A percentile compares a stretch with the other conserved stretches of the same genome.
Conservation (phyloP, 257 asterid species). For the Buddleja alternifolia region DNA sequence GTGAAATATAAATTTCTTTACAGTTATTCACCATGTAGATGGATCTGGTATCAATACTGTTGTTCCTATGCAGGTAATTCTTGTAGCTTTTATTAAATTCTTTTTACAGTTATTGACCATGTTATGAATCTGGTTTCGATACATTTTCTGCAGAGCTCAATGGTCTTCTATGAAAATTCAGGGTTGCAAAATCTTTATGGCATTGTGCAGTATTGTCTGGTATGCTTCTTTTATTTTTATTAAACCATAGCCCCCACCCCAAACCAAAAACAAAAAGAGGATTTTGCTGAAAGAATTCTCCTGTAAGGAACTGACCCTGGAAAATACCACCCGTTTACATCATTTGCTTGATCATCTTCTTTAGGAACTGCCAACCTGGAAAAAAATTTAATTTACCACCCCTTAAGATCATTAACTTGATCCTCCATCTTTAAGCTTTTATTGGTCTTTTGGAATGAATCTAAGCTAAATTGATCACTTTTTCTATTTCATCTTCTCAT, state of each 20-base stretch:
- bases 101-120: constrained; percentile 16
- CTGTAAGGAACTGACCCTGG: background rate
- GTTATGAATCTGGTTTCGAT: constrained; percentile 25
- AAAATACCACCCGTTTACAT: too few relatives aligned
- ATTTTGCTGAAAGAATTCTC: background rate
- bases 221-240: constrained; percentile 38
- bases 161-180: constrained; percentile 94
- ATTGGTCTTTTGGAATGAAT: background rate
- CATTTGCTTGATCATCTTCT: too few relatives aligned
- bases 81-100: background rate
- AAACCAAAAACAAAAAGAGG: background rate
- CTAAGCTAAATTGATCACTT: constrained; percentile 7
- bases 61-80: too few relatives aligned
- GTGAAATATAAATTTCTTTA: constrained; percentile 2
- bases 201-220: constrained; percentile 88
- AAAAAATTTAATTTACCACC: constrained; percentile 5
- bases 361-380: too few relatives aligned
- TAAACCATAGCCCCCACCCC: background rate
- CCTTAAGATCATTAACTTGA: constrained; percentile 14
- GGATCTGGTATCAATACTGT: constrained; percentile 21
- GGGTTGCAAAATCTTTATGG: constrained; percentile 93
- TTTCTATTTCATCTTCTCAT: constrained; percentile 2
- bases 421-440: constrained; percentile 2
- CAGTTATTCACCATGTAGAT: constrained; percentile 17
- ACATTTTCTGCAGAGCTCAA: constrained; percentile 80